Percentiles rank a stretch among this genome's conserved stretches.
phyloP scores from a whole-genome alignment of 1,284 basidiomycete species.

The Malassezia japonica region DNA sequence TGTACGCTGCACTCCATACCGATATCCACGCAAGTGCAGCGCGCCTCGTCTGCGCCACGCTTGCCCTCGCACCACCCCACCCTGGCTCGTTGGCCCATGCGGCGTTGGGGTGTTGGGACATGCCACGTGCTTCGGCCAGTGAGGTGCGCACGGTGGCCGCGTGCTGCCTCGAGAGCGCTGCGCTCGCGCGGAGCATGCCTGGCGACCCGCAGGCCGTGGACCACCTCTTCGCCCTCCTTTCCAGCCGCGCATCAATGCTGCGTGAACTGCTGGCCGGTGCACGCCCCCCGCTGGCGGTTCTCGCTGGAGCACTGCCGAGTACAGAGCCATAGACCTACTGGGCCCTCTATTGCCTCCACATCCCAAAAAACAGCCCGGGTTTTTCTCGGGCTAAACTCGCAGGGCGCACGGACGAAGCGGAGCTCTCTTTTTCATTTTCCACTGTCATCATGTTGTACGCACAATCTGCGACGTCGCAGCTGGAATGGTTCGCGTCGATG shows the following conservation, averaged over 20 bases:
- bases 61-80: neutral
- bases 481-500: conserved; percentile 47
- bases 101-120: too few species aligned
- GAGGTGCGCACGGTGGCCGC: neutral
- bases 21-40: neutral
- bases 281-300: neutral
- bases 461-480: conserved; percentile 39
- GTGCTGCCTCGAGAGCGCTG: neutral
- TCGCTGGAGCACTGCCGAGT: too few species aligned
- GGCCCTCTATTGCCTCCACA: neutral
- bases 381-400: neutral
- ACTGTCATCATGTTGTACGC: conserved; percentile 27
- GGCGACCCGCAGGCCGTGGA: neutral
- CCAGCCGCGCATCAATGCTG: neutral
- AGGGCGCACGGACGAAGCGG: conserved; percentile 1
- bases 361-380: neutral
- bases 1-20: too few species aligned
- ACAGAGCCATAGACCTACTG: too few species aligned
- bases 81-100: too few species aligned
- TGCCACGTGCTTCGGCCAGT: neutral
- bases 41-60: neutral
- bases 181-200: neutral
- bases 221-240: neutral
- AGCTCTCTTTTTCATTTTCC: neutral
- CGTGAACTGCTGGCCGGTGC: neutral